phyloP scores from a whole-genome alignment of 345 rosid genomes.

The Corchorus capsularis region DNA sequence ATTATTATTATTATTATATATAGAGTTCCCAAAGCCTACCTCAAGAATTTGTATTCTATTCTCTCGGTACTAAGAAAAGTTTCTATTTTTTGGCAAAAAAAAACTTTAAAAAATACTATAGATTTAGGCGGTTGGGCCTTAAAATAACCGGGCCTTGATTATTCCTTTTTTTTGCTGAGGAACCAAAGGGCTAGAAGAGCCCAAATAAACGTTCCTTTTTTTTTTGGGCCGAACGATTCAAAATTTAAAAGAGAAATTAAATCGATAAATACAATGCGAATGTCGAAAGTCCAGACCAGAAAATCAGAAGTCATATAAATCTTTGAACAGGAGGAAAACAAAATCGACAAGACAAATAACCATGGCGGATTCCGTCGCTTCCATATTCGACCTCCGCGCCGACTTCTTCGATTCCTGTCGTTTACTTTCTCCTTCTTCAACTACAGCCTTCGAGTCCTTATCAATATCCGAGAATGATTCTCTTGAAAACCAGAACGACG shows the following conservation, averaged over 20 bases:
- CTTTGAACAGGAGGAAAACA: background rate
- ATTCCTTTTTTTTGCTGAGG: background rate
- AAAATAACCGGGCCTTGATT: too few relatives aligned
- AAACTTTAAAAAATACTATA: too few relatives aligned
- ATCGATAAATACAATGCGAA: background rate
- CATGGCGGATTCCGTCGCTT: slow-evolving; percentile 38
- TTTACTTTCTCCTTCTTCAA: slow-evolving; percentile 49
- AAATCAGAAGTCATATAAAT: background rate
- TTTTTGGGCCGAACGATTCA: background rate
- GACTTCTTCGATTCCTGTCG: slow-evolving; percentile 67
- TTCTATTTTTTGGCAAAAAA: too few relatives aligned
- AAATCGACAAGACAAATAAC: background rate
- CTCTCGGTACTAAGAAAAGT: too few relatives aligned
- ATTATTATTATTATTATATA: too few relatives aligned
- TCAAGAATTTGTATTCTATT: too few relatives aligned
- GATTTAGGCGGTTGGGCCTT: too few relatives aligned
- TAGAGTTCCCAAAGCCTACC: too few relatives aligned
- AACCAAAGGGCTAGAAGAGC: background rate
- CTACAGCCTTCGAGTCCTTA: slow-evolving; percentile 27
- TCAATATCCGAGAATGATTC: slow-evolving; percentile 28
- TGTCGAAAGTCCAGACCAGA: too few relatives aligned
- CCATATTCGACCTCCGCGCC: slow-evolving; percentile 60
- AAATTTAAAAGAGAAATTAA: background rate
- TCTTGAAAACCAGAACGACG: slow-evolving; percentile 29
- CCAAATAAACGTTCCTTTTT: background rate